These are phyloP conservation scores for Earliella scabrosa DNA, from an alignment of 1,284 basidiomycete genomes.

Conservation along the genomic window DNA sequence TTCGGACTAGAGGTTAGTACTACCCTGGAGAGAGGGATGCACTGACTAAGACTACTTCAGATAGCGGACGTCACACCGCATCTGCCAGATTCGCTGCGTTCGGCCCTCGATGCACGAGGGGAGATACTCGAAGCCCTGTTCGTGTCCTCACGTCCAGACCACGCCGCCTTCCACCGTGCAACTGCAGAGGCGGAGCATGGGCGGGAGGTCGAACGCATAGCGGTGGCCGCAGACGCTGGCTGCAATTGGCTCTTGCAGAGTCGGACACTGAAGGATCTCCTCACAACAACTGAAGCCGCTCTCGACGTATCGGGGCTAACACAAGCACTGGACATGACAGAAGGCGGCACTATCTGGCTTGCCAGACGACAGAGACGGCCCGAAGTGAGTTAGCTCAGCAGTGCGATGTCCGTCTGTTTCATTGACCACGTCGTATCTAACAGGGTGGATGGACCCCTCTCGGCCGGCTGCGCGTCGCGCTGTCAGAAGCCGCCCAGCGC, in stretches of 20 bases:
- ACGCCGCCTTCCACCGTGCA: constrained; percentile 7
- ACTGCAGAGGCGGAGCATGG: constrained; percentile 3
- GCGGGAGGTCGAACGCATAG: constrained; percentile 42
- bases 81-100: constrained; percentile 44
- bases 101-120: constrained; percentile 40
- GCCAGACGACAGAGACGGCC: constrained; percentile 47
- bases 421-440: constrained; percentile 4
- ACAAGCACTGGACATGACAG: constrained; percentile 16
- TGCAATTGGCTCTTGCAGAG: constrained; percentile 51
- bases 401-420: neutral
- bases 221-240: constrained; percentile 46
- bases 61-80: constrained; percentile 55
- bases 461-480: constrained; percentile 73
- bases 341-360: constrained; percentile 45
- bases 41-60: constrained; percentile 37
- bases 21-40: neutral
- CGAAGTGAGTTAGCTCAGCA: constrained; percentile 40
- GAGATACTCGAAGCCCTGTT: constrained; percentile 62
- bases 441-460: constrained; percentile 87
- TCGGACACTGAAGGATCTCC: constrained; percentile 33
- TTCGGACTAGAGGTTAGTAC: constrained; percentile 79
- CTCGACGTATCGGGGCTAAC: constrained; percentile 25
- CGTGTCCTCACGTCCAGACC: constrained; percentile 11
- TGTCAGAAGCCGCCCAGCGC: constrained; percentile 66
- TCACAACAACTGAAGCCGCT: neutral